These are phyloP conservation scores for Phenoliferia sp. DNA, from an alignment of 1,284 basidiomycete species.

Conservation along the genomic window DNA sequence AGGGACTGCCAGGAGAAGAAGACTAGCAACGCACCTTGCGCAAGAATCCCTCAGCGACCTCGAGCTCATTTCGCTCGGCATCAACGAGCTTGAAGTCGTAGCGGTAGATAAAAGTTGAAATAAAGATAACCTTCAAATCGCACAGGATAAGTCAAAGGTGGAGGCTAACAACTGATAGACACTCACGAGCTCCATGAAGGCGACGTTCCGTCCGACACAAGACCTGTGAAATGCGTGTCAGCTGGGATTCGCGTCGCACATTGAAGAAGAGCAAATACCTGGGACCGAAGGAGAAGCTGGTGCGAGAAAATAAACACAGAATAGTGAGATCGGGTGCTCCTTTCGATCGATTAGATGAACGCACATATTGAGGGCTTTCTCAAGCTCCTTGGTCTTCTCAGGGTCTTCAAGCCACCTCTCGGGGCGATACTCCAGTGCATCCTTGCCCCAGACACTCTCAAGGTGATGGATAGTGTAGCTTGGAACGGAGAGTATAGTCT, in stretches of 20 bases:
- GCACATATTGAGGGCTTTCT: conserved; percentile 64
- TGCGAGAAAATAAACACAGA: neutral
- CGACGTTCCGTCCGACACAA: conserved; percentile 49
- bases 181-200: conserved; percentile 37
- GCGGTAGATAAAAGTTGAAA: conserved; percentile 64
- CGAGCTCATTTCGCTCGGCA: conserved; percentile 48
- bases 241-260: too few relatives aligned
- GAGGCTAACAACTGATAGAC: neutral
- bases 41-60: conserved; percentile 69
- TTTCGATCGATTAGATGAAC: neutral
- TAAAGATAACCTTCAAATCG: conserved; percentile 69
- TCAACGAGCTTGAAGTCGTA: conserved; percentile 51
- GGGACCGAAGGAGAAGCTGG: conserved; percentile 53
- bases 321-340: neutral
- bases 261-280: too few relatives aligned
- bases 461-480: conserved; percentile 75
- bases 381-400: conserved; percentile 53
- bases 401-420: conserved; percentile 71
- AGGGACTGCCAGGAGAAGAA: neutral
- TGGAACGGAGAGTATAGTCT: conserved; percentile 41
- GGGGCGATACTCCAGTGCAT: conserved; percentile 51
- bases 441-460: conserved; percentile 64
- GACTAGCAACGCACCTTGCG: conserved; percentile 24
- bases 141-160: conserved; percentile 36
- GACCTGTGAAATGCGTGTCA: too few relatives aligned